Evolutionary conservation across 495 filamentous ascomycete species (phyloP).

Genomic region (Penicillium cinerascens): DNA sequence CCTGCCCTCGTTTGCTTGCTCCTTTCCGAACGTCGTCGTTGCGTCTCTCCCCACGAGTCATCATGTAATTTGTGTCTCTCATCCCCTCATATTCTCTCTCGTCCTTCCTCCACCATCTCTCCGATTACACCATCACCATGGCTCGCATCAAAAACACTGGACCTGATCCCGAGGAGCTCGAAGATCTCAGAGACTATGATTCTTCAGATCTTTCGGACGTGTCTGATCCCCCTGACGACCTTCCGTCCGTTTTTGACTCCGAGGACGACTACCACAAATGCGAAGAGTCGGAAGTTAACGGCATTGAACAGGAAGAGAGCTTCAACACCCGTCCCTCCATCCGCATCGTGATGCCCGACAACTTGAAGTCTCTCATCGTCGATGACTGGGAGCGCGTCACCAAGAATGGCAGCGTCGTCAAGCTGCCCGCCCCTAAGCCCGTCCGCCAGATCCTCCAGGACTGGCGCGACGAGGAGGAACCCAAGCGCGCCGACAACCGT

Average conservation of each 20-base stretch:
- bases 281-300: background rate
- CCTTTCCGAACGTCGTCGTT: background rate
- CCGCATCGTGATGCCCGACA: slow-evolving; percentile 75
- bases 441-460: slow-evolving; percentile 75
- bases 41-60: background rate
- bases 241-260: background rate
- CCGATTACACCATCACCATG: background rate
- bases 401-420: slow-evolving; percentile 84
- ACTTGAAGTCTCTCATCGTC: slow-evolving; percentile 83
- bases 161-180: background rate
- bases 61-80: background rate
- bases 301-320: slow-evolving; percentile 66
- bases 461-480: slow-evolving; percentile 66
- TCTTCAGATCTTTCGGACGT: background rate
- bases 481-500: slow-evolving; percentile 55
- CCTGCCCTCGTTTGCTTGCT: background rate
- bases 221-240: background rate
- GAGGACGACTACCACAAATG: background rate
- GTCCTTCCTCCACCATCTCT: background rate
- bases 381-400: slow-evolving; percentile 99
- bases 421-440: slow-evolving; percentile 70
- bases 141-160: background rate
- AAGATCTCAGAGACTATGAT: background rate
- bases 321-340: slow-evolving; percentile 78
- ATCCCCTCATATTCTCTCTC: background rate